phyloP scores from a whole-genome alignment of 768 basidiomycete genomes.

The Kwoniella dejecticola region DNA sequence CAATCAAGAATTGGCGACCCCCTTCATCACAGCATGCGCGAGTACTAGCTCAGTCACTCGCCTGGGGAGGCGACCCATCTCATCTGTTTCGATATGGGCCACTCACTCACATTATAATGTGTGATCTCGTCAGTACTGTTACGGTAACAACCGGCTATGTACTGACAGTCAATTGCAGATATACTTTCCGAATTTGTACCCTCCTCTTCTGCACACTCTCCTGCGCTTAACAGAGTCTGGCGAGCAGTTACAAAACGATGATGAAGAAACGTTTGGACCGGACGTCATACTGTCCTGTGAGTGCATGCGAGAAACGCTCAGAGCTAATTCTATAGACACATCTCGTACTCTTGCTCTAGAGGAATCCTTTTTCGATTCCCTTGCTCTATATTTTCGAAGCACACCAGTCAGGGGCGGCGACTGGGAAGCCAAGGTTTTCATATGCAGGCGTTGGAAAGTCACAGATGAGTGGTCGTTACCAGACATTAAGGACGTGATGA shows the following conservation, averaged over 20 bases:
- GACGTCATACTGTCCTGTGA: conserved; percentile 67
- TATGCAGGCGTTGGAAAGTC: conserved; percentile 41
- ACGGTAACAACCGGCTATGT: no score
- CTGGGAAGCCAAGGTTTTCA: conserved; percentile 44
- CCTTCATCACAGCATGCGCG: conserved; percentile 17
- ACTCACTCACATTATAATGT: conserved; percentile 71
- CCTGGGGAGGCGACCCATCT: conserved; percentile 70
- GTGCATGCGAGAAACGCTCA: conserved; percentile 11
- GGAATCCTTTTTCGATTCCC: conserved; percentile 49
- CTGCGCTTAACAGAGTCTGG: conserved; percentile 67
- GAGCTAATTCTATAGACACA: conserved; percentile 36
- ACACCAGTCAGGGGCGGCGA: conserved; percentile 37
- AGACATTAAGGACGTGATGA: conserved; percentile 37
- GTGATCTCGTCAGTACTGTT: conserved; percentile 80
- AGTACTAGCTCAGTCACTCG: conserved; percentile 63
- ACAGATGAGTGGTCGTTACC: conserved; percentile 39
- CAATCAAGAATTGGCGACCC: conserved; percentile 41
- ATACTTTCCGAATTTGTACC: conserved; percentile 81
- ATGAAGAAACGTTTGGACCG: conserved; percentile 36
- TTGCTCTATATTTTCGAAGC: conserved; percentile 41
- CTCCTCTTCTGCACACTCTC: conserved; percentile 72
- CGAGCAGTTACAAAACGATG: neutral
- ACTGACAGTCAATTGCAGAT: conserved; percentile 60
- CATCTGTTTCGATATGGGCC: conserved; percentile 14
- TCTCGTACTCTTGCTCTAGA: conserved; percentile 47